These are phyloP conservation scores for Plectosphaerella sp. DNA, from an alignment of 2,329 filamentous ascomycete species.

Conservation along the genomic window DNA sequence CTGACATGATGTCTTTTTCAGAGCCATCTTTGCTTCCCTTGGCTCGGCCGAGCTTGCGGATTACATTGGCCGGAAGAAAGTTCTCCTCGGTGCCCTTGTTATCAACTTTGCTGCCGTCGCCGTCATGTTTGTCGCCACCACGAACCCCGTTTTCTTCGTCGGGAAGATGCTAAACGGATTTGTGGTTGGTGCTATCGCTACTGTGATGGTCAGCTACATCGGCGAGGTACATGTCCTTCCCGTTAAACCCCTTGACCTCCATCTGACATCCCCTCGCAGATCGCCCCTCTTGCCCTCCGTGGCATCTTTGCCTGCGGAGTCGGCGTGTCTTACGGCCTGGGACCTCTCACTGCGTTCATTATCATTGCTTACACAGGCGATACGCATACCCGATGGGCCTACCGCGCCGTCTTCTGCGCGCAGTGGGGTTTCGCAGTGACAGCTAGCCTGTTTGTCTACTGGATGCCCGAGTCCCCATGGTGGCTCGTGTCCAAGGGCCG, in stretches of 20 bases:
- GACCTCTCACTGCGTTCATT: constrained; percentile 23
- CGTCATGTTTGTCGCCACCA: constrained; percentile 34
- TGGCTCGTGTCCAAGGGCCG: constrained; percentile 31
- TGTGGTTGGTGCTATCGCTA: constrained; percentile 20
- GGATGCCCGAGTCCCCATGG: constrained; percentile 38
- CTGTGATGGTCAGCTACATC: constrained; percentile 22
- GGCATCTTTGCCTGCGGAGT: constrained; percentile 22
- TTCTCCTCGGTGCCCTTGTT: constrained; percentile 26
- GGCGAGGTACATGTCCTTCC: constrained; percentile 24
- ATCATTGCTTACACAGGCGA: constrained; percentile 25
- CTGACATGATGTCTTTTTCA: constrained; percentile 4
- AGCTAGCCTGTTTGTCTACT: constrained; percentile 22
- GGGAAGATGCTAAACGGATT: constrained; percentile 39
- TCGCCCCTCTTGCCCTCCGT: constrained; percentile 21
- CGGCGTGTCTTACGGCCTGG: constrained; percentile 24
- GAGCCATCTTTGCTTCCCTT: constrained; percentile 21
- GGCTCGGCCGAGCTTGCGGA: constrained; percentile 25
- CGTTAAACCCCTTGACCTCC: constrained; percentile 18
- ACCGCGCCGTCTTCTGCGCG: constrained; percentile 25
- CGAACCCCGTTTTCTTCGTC: constrained; percentile 33
- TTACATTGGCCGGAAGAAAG: constrained; percentile 24
- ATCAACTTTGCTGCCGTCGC: constrained; percentile 32
- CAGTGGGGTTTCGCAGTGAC: constrained; percentile 27
- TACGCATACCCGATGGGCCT: constrained; percentile 24
- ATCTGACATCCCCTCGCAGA: constrained; percentile 14